Evolutionary conservation across 345 rosid genomes (phyloP).

Genomic region (Boechera divaricarpa): DNA sequence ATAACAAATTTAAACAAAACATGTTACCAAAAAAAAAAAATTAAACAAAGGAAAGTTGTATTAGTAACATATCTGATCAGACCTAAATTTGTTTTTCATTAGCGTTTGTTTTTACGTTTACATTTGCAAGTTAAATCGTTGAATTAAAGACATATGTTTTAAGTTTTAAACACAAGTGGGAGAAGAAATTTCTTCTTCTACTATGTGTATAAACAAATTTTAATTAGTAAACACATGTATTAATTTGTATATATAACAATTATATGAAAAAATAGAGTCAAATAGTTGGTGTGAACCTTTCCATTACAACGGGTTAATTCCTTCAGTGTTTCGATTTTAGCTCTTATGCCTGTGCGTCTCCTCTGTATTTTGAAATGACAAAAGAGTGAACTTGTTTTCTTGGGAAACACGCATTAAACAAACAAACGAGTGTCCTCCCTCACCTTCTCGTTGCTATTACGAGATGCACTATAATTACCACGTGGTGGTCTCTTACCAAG

Average conservation of each 20-base stretch:
- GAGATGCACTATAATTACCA: neutral
- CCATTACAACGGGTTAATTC: slow-evolving; percentile 7
- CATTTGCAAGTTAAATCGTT: too few relatives aligned
- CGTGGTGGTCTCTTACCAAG: slow-evolving; percentile 35
- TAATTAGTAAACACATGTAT: neutral
- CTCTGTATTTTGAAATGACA: slow-evolving; percentile 17
- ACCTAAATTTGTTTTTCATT: neutral
- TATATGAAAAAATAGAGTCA: neutral
- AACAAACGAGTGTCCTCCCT: neutral
- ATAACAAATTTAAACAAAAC: neutral
- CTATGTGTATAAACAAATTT: neutral
- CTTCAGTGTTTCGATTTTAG: slow-evolving; percentile 3
- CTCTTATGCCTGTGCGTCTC: slow-evolving; percentile 17
- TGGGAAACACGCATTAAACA: neutral
- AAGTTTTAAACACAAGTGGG: neutral
- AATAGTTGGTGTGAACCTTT: neutral
- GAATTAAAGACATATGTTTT: neutral
- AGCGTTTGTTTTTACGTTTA: neutral
- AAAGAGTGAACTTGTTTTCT: neutral
- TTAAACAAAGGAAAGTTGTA: neutral
- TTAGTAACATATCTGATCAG: neutral
- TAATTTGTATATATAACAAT: neutral
- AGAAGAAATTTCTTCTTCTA: neutral
- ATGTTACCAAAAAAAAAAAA: too few relatives aligned
- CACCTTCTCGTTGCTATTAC: slow-evolving; percentile 6